Evolutionary conservation across 768 basidiomycete species (phyloP), one percentile per base, ranked within the genome.

Genomic region (Rhodotorula toruloides): DNA sequence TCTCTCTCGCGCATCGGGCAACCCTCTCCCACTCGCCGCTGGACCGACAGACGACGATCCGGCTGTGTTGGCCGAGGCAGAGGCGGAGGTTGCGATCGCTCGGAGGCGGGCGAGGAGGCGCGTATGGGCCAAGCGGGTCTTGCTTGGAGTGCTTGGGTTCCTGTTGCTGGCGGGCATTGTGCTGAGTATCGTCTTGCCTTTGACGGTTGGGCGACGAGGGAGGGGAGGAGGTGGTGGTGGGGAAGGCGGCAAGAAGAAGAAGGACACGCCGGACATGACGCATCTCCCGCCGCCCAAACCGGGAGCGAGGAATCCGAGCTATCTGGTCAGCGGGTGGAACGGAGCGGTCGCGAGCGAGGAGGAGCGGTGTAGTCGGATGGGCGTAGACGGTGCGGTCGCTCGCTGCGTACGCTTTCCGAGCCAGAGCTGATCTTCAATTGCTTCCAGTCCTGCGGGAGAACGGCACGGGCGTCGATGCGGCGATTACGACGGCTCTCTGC

Each of bases 341-440:
- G 94, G 89, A 9, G 94, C 91, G 0, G 92, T 97, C 25, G 91
- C 94, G 9, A 82, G 87, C 34, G 93, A 97, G 79, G 91, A 92
- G 77, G 82, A 83, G 70, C 79, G 85, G 27, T 97, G 94, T 77
- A 93, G 91, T 14, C 78, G 88, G 48, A 85, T 96, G 54, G 94
- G 93, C 5, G 84, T 96, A 3, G 79, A 84, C 9, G 80, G 77
- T 73, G 52, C 36, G 68, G 55, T 32, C 14, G 10, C 27, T 27
- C 16, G 2, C 32, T 29, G 13, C 55, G 29, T 32, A 21, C n/a
- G 3, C 17, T 17, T 25, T 34, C 6, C 22, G 3, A 25, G 5
- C 11, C 21, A 21, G 31, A 25, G 44, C 34, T 29, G 27, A n/a
- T 34, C 11, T 17, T 29, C 4, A 25, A 9, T 27, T 21, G 22